Evolutionary conservation across 1,284 basidiomycete species (phyloP).

Genomic region (Rhodotorula sp.): DNA sequence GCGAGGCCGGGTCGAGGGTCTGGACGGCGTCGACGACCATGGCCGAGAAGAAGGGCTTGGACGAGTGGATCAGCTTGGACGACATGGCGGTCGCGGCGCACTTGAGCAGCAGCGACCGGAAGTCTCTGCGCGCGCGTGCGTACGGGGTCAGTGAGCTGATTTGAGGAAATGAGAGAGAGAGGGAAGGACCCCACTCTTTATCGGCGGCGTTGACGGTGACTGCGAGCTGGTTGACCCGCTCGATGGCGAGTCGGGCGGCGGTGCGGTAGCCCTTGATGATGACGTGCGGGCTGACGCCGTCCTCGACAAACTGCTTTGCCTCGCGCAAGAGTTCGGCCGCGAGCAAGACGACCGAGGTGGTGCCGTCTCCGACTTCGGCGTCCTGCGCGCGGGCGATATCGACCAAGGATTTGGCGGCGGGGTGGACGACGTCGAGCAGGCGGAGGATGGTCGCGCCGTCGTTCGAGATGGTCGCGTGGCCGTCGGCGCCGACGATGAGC

Average conservation of each 20-base stretch:
- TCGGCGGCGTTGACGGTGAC: constrained; percentile 86
- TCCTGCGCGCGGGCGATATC: constrained; percentile 98
- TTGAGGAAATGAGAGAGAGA: background rate
- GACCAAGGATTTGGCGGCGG: constrained; percentile 91
- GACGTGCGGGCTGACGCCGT: constrained; percentile 94
- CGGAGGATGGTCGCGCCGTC: constrained; percentile 98
- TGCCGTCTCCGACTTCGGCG: constrained; percentile 97
- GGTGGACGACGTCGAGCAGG: constrained; percentile 94
- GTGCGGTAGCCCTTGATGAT: constrained; percentile 95
- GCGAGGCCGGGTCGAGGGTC: constrained; percentile 85
- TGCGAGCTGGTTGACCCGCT: constrained; percentile 85
- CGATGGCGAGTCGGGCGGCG: constrained; percentile 79
- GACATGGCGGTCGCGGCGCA: constrained; percentile 99
- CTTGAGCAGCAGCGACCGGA: constrained; percentile 90
- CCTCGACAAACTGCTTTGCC: constrained; percentile 86
- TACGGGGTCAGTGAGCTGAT: constrained; percentile 1
- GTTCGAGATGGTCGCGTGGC: constrained; percentile 93
- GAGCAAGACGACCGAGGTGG: constrained; percentile 89
- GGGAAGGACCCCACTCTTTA: constrained; percentile 65
- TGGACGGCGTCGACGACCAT: constrained; percentile 98
- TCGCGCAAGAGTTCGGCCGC: constrained; percentile 96
- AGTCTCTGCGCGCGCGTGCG: constrained; percentile 59
- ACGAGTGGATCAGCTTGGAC: constrained; percentile 97
- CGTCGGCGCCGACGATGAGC: constrained; percentile 78
- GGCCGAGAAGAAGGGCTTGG: constrained; percentile 97